Base-by-base conservation (phyloP, 495 filamentous ascomycete genomes). In the Terfezia claveryi region DNA sequence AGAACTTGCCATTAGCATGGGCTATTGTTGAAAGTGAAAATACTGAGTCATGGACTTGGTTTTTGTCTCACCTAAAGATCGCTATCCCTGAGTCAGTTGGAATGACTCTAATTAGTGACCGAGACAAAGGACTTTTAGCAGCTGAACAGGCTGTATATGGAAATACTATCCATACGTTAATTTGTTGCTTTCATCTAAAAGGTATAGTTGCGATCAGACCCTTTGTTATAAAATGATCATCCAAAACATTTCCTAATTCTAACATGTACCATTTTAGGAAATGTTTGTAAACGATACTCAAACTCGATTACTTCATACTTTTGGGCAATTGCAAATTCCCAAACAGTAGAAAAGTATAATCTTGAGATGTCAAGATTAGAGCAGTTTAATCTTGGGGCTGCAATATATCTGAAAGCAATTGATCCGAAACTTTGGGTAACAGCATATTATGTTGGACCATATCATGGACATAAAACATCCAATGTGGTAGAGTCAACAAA, bases 401-500 rank as follows among this genome's bases (percentile, higher is more conserved):
- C 27, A 7, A 32, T 2, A 32, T 32, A 32, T 32, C 4, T 32
- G 7, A 32, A 2, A 32, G 27, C 27, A 32, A 32, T 32, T 32
- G 27, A 32, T 7, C 27, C 27, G 7, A 32, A 32, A 32, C 27
- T 4, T 5, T 32, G 27, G 27, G 27, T 32, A 32, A 32, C 27
- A 5, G 27, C 27, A 53, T 56, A 32, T 32, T 32, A 32, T 32
- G 27, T 44, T n/a, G 49, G 27, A 5, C 32, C 20, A 3, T 55
- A 46, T 50, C 58, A 38, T 38, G 54, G 55, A n/a, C 50, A 58
- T 32, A 32, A 58, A 50, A 61, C 54, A 12, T 56, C 51, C 2
- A 61, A 61, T 50, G 4, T 52, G 14, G 57, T 56, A 17, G 54
- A 61, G 44, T 59, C 54, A 8, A 50, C 53, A 4, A 61, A 61